Base-by-base conservation (phyloP, 305 asterid genomes). In the Fraxinus floribunda region DNA sequence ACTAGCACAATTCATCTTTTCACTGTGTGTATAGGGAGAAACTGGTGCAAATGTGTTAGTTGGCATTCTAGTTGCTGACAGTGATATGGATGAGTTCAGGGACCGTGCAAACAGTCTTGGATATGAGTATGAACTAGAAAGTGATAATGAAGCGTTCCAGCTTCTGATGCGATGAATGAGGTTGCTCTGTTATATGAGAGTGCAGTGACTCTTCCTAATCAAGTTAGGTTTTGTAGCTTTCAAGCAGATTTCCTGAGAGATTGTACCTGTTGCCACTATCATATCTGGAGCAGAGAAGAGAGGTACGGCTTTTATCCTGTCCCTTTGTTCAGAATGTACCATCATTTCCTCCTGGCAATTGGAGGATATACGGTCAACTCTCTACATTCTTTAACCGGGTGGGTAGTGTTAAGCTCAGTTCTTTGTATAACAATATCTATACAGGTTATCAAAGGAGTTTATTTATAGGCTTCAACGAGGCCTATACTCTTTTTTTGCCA, bases 21-120 rank as follows among this genome's bases (percentile, higher is more conserved):
- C 9, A 11, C 75, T 68, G 71, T 52, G 77, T 39, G 26, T 84
- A 26, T 71, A 86, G 99, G 99, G 99, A 70, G 98, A 90, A 81
- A 88, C 92, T 1, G 98, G 98, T n/a, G 99, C 98, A 80, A 96
- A 94, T 85, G 99, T 96, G 88, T 84, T 96, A 80, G 98, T 96
- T 36, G 97, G 97, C 24, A 91, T 96, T 84, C 99, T 92, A 90
- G 93, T 96, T 75, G 85, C 93, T 60, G 68, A 8, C 18, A 57
- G 74, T 18, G 99, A 96, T 86, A 86, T 90, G 89, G 89, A 84
- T 16, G 98, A 95, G 89, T 95, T 95, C 80, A 80, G 75, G 77
- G 72, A 77, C 41, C 90, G 91, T 34, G 98, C 98, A 18, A 80
- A 91, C 80, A 85, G 82, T 79, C 95, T 95, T 49, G 98, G 99